Evolutionary conservation across 2,329 filamentous ascomycete genomes (phyloP).

Genomic region (Diatrype stigma): DNA sequence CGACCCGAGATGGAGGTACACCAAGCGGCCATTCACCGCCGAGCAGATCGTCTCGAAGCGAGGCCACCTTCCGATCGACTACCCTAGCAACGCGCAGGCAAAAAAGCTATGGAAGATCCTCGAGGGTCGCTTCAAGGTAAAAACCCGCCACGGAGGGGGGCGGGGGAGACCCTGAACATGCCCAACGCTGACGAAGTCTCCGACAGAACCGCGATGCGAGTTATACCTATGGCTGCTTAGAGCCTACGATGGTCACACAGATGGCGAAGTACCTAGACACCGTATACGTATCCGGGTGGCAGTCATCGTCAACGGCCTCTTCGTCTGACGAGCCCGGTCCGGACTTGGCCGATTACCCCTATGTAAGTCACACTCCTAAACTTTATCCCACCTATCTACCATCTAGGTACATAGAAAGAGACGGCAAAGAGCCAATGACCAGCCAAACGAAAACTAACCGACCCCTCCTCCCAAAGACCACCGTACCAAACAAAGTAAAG

Average conservation of each 20-base stretch:
- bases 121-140: slow-evolving; percentile 79
- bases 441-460: slow-evolving; percentile 1
- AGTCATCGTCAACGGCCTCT: slow-evolving; percentile 94
- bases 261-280: slow-evolving; percentile 99
- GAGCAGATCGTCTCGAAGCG: slow-evolving; percentile 97
- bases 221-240: slow-evolving; percentile 94
- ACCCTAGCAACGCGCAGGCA: slow-evolving; percentile 80
- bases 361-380: slow-evolving; percentile 48
- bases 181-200: slow-evolving; percentile 1
- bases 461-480: slow-evolving; percentile 79
- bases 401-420: slow-evolving; percentile 1
- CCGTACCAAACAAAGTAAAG: slow-evolving; percentile 95
- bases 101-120: slow-evolving; percentile 96
- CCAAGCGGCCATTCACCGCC: slow-evolving; percentile 87
- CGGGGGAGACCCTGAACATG: neutral
- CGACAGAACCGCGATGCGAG: slow-evolving; percentile 74
- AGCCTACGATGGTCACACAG: slow-evolving; percentile 97
- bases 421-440: neutral
- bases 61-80: slow-evolving; percentile 84
- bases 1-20: slow-evolving; percentile 87
- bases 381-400: slow-evolving; percentile 1
- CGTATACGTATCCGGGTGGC: slow-evolving; percentile 98
- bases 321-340: slow-evolving; percentile 93
- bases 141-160: no score
- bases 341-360: slow-evolving; percentile 96